These are phyloP conservation scores for Spathaspora gorwiae DNA, from an alignment of 805 yeast species.

Conservation along the genomic window DNA sequence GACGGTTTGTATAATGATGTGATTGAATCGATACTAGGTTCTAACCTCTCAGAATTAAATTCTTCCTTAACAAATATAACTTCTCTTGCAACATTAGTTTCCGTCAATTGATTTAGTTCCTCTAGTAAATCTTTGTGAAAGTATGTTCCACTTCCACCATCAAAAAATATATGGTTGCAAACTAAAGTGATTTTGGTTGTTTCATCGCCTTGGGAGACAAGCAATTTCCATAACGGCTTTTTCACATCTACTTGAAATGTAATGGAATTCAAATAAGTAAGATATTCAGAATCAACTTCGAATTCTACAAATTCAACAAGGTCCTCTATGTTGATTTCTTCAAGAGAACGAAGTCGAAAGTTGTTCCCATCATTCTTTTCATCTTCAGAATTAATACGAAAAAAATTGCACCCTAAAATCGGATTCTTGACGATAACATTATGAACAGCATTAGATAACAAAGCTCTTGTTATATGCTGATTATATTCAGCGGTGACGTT, in stretches of 20 bases:
- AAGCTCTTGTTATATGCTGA: slow-evolving; percentile 5
- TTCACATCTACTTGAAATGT: slow-evolving; percentile 5
- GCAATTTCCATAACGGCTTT: slow-evolving; percentile 20
- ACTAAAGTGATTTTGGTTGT: slow-evolving; percentile 14
- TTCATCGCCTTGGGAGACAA: slow-evolving; percentile 6
- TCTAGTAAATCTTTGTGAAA: slow-evolving; percentile 22
- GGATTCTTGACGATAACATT: slow-evolving; percentile 13
- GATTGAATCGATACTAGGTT: slow-evolving; percentile 8
- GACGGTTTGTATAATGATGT: slow-evolving; percentile 7
- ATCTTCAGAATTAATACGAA: slow-evolving; percentile 5
- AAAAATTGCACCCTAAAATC: slow-evolving; percentile 15
- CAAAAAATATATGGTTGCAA: slow-evolving; percentile 27
- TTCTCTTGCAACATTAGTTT: slow-evolving; percentile 1
- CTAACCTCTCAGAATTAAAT: slow-evolving; percentile 3
- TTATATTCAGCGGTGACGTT: slow-evolving; percentile 19
- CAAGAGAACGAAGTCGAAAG: slow-evolving; percentile 13
- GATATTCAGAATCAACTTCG: slow-evolving; percentile 11
- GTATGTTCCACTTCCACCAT: slow-evolving; percentile 27
- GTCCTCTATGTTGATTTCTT: slow-evolving; percentile 15
- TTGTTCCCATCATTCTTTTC: slow-evolving; percentile 7
- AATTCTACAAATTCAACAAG: slow-evolving; percentile 11
- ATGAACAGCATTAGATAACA: slow-evolving; percentile 17
- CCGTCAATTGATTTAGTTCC: slow-evolving; percentile 7
- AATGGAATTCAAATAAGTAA: slow-evolving; percentile 10
- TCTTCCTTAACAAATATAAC: slow-evolving; percentile 7